Conservation (phyloP, 305 asterid species). For the Fraxinus platypoda region DNA sequence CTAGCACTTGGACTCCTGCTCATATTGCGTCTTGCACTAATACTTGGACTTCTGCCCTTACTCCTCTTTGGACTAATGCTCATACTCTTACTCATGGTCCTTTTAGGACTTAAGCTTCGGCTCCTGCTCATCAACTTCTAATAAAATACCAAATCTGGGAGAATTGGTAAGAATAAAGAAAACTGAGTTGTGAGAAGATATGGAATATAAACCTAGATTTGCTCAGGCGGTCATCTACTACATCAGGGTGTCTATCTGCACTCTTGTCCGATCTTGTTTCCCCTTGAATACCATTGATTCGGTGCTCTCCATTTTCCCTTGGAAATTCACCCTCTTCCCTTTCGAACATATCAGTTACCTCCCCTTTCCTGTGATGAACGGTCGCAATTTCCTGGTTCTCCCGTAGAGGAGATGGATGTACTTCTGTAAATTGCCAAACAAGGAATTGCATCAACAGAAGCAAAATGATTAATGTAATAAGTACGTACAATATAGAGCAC, state of each 20-base stretch:
- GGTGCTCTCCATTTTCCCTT: slow-evolving; percentile 75
- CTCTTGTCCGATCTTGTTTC: slow-evolving; percentile 49
- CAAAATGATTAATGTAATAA: not conserved
- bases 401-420: slow-evolving; percentile 45
- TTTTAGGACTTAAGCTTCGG: slow-evolving; percentile 59
- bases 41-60: slow-evolving; percentile 49
- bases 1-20: slow-evolving; percentile 63
- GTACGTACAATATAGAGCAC: not conserved
- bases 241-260: slow-evolving; percentile 68
- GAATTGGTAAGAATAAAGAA: slow-evolving; percentile 30
- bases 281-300: slow-evolving; percentile 59
- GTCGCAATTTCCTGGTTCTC: slow-evolving; percentile 50
- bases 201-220: slow-evolving; percentile 68
- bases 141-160: slow-evolving; percentile 29
- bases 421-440: slow-evolving; percentile 30
- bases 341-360: slow-evolving; percentile 52
- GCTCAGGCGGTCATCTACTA: slow-evolving; percentile 67
- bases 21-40: slow-evolving; percentile 39
- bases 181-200: slow-evolving; percentile 21
- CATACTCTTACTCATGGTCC: slow-evolving; percentile 79
- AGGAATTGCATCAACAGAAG: slow-evolving; percentile 10
- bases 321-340: slow-evolving; percentile 83
- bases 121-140: slow-evolving; percentile 60
- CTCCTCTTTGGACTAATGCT: slow-evolving; percentile 81
- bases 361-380: slow-evolving; percentile 45